phyloP scores from a whole-genome alignment of 2,329 filamentous ascomycete species.

The Apiospora aurea region DNA sequence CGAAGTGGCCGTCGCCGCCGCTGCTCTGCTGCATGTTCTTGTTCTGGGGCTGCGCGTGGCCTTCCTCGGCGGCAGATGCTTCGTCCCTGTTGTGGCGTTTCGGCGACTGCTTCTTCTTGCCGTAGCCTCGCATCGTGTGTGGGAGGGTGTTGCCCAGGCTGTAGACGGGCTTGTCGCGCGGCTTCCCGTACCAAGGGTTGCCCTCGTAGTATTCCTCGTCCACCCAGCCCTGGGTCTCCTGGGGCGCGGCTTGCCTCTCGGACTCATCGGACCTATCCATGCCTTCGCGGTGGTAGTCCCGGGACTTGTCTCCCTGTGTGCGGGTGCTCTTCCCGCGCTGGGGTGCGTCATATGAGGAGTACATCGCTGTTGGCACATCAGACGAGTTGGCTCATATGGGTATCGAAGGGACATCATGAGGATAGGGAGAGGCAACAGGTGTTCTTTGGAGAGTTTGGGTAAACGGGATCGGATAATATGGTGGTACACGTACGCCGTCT shows the following conservation, averaged over 20 bases:
- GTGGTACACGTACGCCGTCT: neutral
- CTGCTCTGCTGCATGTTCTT: conserved; percentile 31
- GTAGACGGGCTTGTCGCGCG: conserved; percentile 35
- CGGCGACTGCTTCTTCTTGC: conserved; percentile 23
- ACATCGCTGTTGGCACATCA: neutral
- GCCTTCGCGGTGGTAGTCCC: neutral
- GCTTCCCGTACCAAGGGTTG: conserved; percentile 37
- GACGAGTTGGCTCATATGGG: neutral
- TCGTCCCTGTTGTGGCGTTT: conserved; percentile 22
- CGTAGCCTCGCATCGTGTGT: conserved; percentile 29
- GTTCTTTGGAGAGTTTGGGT: neutral
- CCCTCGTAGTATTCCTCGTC: conserved; percentile 34
- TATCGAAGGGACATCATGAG: neutral
- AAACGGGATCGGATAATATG: neutral
- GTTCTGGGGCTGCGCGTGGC: conserved; percentile 21
- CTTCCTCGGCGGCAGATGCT: conserved; percentile 22
- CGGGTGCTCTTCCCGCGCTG: neutral
- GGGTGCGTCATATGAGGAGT: neutral
- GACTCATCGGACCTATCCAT: conserved; percentile 5
- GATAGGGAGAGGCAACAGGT: neutral
- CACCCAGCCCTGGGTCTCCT: conserved; percentile 30
- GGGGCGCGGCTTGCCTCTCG: neutral
- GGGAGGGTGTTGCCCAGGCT: conserved; percentile 37
- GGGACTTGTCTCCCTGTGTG: neutral
- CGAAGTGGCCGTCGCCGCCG: conserved; percentile 29